Evolutionary conservation across 2,329 filamentous ascomycete genomes (phyloP), one percentile per base, ranked within the genome.

Genomic region (Fusarium praegraminearum): DNA sequence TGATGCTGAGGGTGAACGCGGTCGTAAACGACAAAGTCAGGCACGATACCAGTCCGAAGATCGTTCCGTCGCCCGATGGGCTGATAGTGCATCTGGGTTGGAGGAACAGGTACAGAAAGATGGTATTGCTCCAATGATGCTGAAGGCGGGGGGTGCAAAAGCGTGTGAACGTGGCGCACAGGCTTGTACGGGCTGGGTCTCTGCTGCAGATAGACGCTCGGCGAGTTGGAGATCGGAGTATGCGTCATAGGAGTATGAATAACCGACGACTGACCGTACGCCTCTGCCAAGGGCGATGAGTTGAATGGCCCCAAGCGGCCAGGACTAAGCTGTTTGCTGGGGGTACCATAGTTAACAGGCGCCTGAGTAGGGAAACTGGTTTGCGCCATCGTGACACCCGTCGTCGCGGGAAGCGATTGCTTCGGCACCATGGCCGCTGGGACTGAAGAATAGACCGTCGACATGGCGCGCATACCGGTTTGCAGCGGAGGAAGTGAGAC

Each of bases 101-200:
- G 89, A 84, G 82, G 80, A 78, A 87, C 74, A 83, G 83, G 81
- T 78, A 87, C 75, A 12, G 80, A 74, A 8, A 92, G 83, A 70
- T 91, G 85, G 76, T 93, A 91, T 72, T 92, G 87, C 68, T 95
- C 91, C 67, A 97, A 86, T 10, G 93, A 93, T 11, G 89, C 86
- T 26, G 93, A 92, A 1, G 94, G 92, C 9, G 94, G 93, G 33
- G 94, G 94, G 62, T 96, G 93, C 32, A 98, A 85, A n/a, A 98
- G 87, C 1, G 93, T 97, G 72, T 96, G 94, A 62, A 98, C 93
- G 65, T 93, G 88, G 55, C 94, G 91, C 40, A 98, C 91, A 2
- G 95, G 95, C 69, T 93, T 92, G 80, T 98, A 98, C 5, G 96
- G 96, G 57, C 95, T 98, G 68, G 92, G 90, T 59, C 96, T 89